Evolutionary conservation across 1,284 basidiomycete genomes (phyloP), one percentile per base, ranked within the genome.

Genomic region (Peniophora sp.): DNA sequence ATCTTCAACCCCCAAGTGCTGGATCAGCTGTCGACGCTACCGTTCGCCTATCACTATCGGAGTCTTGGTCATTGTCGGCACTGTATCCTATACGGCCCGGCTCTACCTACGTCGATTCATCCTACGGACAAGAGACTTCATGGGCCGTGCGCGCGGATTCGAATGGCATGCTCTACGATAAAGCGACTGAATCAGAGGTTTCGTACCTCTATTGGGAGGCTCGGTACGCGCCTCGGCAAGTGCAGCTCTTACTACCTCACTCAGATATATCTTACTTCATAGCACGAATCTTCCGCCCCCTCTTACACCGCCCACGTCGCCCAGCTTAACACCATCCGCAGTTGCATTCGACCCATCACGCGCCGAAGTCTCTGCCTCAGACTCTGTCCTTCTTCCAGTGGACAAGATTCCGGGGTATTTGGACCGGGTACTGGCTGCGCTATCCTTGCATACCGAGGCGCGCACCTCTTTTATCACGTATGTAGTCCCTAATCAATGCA

Each of bases 391-490:
- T 5, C 58, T 73, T 23, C 53, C 59, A 2, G 52, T 62, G n/a
- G 32, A 47, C 6, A 49, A 57, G 6, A 54, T 71, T 1, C 61
- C 65, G 9, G 53, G 47, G 0, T 73, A 74, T 56, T 63, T 76
- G 23, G 64, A 75, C 51, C 55, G 52, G 3, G 58, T 58, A 0
- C 62, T 74, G 6, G 48, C 50, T 3, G 52, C 56, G 0, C 64
- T 76, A 1, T 62, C 65, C 0, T 64, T 75, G 1, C 67, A 74
- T 50, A 64, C 61, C 1, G 67, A 72, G 53, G 73, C 71, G 2
- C 62, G 70, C 47, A 72, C 67, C 11, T 70, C 69, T 3, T 75
- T 75, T 56, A 69, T 75, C 52, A 70, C 65, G 57, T 66, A 47
- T 23, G 53, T 34, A 11, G 18, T 18, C 23, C 24, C 3, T 24